Evolutionary conservation across 2,329 filamentous ascomycete species (phyloP), one percentile per base, ranked within the genome.

Genomic region (Alternaria alternata): DNA sequence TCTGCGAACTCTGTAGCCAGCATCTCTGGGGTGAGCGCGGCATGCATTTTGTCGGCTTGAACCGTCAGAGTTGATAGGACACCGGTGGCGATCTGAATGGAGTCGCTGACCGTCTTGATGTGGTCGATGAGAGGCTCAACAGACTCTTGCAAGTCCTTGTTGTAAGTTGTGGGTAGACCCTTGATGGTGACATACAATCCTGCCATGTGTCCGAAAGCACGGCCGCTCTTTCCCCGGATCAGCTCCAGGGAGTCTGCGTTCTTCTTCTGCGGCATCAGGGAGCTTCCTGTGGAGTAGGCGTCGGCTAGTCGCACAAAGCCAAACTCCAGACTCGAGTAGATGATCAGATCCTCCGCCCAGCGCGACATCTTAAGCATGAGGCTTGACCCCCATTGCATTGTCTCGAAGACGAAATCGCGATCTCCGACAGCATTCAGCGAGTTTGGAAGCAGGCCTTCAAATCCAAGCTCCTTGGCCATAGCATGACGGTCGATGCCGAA

Each of bases 111-210:
- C 6, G 92, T 94, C 85, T 93, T 91, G 79, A 94, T 87, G 76
- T 89, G 87, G 78, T 96, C 92, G 49, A 96, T 86, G 81, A 96
- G 88, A n/a, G 91, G 90, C 83, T 96, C 91, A 63, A 92, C 89
- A 59, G 88, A 90, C 81, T 96, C 93, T 80, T 97, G 92, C n/a
- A 96, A 80, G 78, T 96, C 92, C 81, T 96, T 96, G 83, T 96
- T 94, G 83, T 96, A 96, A 3, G 91, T 93, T 43, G 87, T 91
- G 2, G 92, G 91, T 28, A 95, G 86, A 57, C 90, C 90, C 79
- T 91, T 90, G 78, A 89, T 84, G 38, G 88, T 91, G 81, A 89
- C 89, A 86, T 92, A 92, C 65, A 95, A 81, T 38, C 91, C 92
- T 5, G 90, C 87, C 88, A 94, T 91, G 66, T 93, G 89, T 26